Base-by-base conservation (phyloP, 768 basidiomycete species). In the Cystofilobasidium macerans region DNA sequence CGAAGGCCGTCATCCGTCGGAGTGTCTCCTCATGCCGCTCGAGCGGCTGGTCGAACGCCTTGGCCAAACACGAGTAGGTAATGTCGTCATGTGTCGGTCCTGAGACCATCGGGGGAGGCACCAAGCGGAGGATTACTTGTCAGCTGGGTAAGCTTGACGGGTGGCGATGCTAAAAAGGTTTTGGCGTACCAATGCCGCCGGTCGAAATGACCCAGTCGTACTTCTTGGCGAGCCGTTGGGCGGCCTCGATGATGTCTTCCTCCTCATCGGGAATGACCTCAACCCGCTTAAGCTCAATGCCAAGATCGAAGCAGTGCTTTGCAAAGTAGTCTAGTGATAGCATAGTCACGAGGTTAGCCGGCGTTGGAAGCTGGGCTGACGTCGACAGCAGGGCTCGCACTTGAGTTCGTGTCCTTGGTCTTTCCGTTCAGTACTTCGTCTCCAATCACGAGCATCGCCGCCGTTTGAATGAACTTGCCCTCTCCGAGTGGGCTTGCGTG, bases 381-480 rank as follows among this genome's bases (percentile, higher is more conserved):
- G n/a, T n/a, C n/a, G 8, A 33, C 14, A 8, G 28, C 32, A 5
- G 53, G 11, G 53, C 9, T 14, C 56, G 30, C 48, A 51, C 48
- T 11, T 5, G 48, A 51, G 20, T 26, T 42, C 20, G 47, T 71
- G 62, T 72, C 71, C 47, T 83, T 82, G 0, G 88, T 90, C 81
- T 91, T 90, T 51, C 91, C 92, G 69, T 94, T 94, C 61, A 97
- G 77, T 40, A 94, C 90, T 72, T 94, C 90, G 75, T 93, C 89
- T 12, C 89, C 90, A 57, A 53, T 51, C 43, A 35, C 45, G 38
- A 59, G 33, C 61, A 65, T 57, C 5, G 32, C 87, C 0, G 88
- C 87, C 0, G 84, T 85, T 71, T 81, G 79, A 73, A 93, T 89
- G 72, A 81, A 84, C 28, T 78, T 79, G 9, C 85, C 86, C 68